Conservation (phyloP, 352 stramenopile species). For the Salisapilia sapeloensis region DNA sequence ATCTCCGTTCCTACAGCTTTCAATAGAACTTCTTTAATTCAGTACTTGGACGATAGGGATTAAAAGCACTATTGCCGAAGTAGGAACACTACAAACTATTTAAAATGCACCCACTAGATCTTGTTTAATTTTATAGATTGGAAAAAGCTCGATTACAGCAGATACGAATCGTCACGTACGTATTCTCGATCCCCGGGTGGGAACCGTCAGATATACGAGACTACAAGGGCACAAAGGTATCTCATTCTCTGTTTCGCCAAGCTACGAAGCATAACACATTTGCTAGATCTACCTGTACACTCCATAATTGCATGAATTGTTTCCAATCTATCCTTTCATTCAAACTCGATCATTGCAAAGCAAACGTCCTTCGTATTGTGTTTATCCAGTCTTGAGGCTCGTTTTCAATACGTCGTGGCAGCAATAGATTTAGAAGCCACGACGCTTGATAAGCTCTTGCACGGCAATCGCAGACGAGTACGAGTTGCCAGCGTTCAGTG, state of each 20-base stretch:
- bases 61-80: slow-evolving; percentile 58
- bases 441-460: slow-evolving; percentile 58
- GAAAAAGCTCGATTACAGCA: slow-evolving; percentile 35
- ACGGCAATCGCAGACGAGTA: slow-evolving; percentile 73
- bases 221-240: slow-evolving; percentile 78
- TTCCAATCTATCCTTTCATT: background rate
- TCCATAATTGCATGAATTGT: background rate
- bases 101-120: background rate
- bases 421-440: slow-evolving; percentile 39
- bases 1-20: too few species aligned
- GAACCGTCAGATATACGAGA: slow-evolving; percentile 22
- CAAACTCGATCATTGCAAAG: background rate
- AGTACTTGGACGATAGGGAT: slow-evolving; percentile 18
- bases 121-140: slow-evolving; percentile 14
- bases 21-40: too few species aligned
- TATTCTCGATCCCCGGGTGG: slow-evolving; percentile 71
- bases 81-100: slow-evolving; percentile 5
- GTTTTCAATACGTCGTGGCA: background rate
- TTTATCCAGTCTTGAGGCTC: background rate
- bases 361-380: background rate
- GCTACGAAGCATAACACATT: too few species aligned
- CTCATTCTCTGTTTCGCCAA: background rate
- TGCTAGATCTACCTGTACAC: slow-evolving; percentile 47
- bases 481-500: slow-evolving; percentile 74
- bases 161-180: slow-evolving; percentile 66